Conservation (phyloP, 202 grass and related monocot species). For the Setaria italica region DNA sequence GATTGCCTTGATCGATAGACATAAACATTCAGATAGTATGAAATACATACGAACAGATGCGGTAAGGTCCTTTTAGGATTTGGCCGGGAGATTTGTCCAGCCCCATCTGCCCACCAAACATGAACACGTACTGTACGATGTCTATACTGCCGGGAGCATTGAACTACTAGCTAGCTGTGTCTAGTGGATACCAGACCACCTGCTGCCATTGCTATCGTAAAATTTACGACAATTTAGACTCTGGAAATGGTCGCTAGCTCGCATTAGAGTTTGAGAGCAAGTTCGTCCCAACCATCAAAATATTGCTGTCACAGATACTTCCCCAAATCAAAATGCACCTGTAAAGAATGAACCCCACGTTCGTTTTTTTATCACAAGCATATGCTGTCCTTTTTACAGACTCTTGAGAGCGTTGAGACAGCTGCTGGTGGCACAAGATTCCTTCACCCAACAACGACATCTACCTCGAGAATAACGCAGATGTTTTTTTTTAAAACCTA, state of each 20-base stretch:
- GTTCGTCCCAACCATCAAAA: background rate
- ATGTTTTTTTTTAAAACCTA: background rate
- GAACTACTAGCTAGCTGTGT: background rate
- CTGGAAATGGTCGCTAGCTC: background rate
- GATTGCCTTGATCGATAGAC: background rate
- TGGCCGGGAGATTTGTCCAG: conserved; percentile 17
- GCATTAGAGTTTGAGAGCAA: background rate
- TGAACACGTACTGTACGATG: conserved; percentile 27
- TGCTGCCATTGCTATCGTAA: background rate
- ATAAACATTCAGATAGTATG: conserved; percentile 28
- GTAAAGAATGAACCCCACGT: background rate
- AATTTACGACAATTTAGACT: conserved; percentile 10
- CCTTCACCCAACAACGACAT: conserved; percentile 5
- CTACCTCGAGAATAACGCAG: conserved; percentile 13
- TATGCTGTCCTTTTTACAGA: background rate
- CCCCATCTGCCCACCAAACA: conserved; percentile 19
- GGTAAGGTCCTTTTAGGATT: conserved; percentile 6
- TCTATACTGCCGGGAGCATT: conserved; percentile 25
- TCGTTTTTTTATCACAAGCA: background rate
- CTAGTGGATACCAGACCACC: background rate
- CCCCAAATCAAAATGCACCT: background rate
- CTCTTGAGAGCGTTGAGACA: conserved; percentile 11
- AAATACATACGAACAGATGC: conserved; percentile 28
- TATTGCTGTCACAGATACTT: no score
- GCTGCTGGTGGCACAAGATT: conserved; percentile 15